These are phyloP conservation scores for Dalbergia cochinchinensis DNA, from an alignment of 306 rosid genomes.

Conservation along the genomic window DNA sequence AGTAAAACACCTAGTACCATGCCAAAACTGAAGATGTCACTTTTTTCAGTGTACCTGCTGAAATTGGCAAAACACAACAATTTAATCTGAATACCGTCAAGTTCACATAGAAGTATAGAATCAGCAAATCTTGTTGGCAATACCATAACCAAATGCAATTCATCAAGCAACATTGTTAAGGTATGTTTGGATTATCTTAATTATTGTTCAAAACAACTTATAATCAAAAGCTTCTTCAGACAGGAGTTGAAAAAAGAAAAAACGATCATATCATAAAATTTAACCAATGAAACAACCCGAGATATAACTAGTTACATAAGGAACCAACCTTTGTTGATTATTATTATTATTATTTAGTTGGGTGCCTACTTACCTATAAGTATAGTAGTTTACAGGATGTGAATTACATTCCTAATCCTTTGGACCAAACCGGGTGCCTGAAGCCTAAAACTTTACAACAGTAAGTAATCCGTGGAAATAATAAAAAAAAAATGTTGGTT, in stretches of 20 bases:
- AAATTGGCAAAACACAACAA: constrained; percentile 37
- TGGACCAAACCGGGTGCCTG: constrained; percentile 5
- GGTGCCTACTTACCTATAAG: constrained; percentile 4
- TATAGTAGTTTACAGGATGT: constrained; percentile 12
- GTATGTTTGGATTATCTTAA: neutral
- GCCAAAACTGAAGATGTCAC: constrained; percentile 96
- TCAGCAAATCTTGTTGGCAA: constrained; percentile 12
- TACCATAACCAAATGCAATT: neutral
- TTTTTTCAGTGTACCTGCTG: constrained; percentile 86
- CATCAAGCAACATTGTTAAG: neutral
- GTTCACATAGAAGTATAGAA: constrained; percentile 8
- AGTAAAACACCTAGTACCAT: constrained; percentile 81
- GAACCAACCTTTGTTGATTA: neutral
- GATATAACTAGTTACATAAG: neutral
- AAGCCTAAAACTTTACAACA: constrained; percentile 32
- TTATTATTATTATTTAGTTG: neutral
- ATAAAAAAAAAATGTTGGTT: neutral
- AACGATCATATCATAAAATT: neutral
- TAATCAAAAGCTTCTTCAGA: neutral
- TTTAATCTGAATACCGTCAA: constrained; percentile 16
- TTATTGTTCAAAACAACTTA: neutral
- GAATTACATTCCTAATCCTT: constrained; percentile 17
- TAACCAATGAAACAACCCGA: constrained; percentile 1
- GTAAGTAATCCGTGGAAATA: neutral
- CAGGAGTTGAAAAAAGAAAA: neutral